These are phyloP conservation scores for Trichophyton benhamiae DNA, from an alignment of 2,329 filamentous ascomycete species.

Conservation along the genomic window DNA sequence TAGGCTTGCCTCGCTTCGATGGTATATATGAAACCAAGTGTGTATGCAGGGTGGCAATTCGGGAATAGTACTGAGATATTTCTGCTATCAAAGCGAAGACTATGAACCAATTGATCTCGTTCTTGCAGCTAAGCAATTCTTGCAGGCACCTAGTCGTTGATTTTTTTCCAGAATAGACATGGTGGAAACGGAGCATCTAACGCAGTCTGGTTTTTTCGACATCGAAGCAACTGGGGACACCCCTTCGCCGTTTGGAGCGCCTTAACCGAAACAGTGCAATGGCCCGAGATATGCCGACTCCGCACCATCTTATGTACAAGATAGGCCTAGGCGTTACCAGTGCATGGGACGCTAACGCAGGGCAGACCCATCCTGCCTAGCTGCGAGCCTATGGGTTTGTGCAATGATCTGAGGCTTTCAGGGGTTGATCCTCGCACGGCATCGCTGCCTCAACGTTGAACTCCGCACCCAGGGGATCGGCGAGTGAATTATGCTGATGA, in stretches of 20 bases:
- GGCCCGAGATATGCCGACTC: background rate
- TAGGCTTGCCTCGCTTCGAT: slow-evolving; percentile 1
- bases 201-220: background rate
- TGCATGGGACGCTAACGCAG: background rate
- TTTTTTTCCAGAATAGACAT: background rate
- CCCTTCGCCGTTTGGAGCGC: background rate
- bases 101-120: background rate
- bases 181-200: slow-evolving; percentile 1
- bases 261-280: slow-evolving; percentile 2
- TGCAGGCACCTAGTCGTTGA: background rate
- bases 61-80: background rate
- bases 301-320: background rate
- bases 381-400: background rate
- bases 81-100: background rate
- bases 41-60: background rate
- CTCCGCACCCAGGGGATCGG: background rate
- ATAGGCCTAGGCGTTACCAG: background rate
- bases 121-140: background rate
- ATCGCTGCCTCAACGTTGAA: background rate
- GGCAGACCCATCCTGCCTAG: background rate
- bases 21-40: background rate
- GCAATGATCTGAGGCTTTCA: background rate
- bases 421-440: background rate
- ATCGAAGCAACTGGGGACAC: background rate
- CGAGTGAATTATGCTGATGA: background rate